These are phyloP conservation scores for Ogataea zsoltii DNA, from an alignment of 805 yeast genomes.

Conservation along the genomic window DNA sequence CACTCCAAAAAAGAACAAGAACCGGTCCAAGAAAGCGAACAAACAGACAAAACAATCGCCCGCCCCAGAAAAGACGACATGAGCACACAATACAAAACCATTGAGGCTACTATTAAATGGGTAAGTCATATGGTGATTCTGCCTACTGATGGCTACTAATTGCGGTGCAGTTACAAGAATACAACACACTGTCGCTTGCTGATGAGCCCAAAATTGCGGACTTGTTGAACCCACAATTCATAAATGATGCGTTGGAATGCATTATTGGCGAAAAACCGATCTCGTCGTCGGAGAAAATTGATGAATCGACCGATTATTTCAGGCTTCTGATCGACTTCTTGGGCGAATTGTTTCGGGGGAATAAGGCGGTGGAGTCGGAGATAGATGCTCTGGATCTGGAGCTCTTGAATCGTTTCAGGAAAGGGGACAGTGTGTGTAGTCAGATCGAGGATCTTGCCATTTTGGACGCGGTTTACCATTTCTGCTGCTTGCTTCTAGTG, in stretches of 20 bases:
- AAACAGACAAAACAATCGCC: background rate
- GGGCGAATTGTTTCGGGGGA: slow-evolving; percentile 14
- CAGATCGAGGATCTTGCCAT: slow-evolving; percentile 14
- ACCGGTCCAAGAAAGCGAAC: background rate
- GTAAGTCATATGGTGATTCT: slow-evolving; percentile 10
- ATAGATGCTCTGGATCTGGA: slow-evolving; percentile 12
- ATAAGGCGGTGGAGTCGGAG: slow-evolving; percentile 18
- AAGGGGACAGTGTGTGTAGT: slow-evolving; percentile 1
- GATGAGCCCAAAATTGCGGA: slow-evolving; percentile 10
- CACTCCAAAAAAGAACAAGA: background rate
- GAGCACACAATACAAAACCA: slow-evolving; percentile 17
- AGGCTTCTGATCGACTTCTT: slow-evolving; percentile 11
- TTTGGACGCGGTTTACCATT: slow-evolving; percentile 25
- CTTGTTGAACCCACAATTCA: slow-evolving; percentile 18
- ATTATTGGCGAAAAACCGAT: slow-evolving; percentile 23
- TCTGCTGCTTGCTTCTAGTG: slow-evolving; percentile 26
- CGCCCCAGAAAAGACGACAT: background rate
- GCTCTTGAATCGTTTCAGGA: slow-evolving; percentile 11
- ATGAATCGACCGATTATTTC: slow-evolving; percentile 12
- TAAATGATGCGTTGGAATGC: slow-evolving; percentile 19
- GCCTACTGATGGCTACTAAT: background rate
- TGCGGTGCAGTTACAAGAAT: slow-evolving; percentile 21
- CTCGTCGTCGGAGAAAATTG: slow-evolving; percentile 5
- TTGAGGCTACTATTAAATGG: slow-evolving; percentile 27
- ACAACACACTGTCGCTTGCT: slow-evolving; percentile 17